Evolutionary conservation across 495 filamentous ascomycete genomes (phyloP), one percentile per base, ranked within the genome.

Genomic region (Penicillium bovifimosum): DNA sequence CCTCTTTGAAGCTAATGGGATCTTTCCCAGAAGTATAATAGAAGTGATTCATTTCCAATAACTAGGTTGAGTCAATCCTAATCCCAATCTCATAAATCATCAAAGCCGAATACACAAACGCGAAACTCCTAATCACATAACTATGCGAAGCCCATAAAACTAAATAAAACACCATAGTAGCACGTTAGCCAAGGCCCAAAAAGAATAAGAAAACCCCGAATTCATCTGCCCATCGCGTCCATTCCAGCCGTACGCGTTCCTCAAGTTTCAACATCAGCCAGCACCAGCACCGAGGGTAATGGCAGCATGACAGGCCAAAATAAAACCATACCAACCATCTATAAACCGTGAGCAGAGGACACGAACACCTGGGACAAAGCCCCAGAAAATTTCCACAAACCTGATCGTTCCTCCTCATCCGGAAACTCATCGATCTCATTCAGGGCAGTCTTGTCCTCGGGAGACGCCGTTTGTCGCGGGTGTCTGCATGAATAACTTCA

Each of bases 251-350:
- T 0, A 28, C 6, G 10, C 16, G 7, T 14, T 27, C 13, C n/a
- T 39, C 20, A 5, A 20, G n/a, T 5, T 35, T 39, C 20, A 5
- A 20, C 20, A 9, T 35, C 8, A 27, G 20, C 27, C 33, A 29
- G 10, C 26, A 29, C 41, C 26, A 29, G 10, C 26, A 29, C 41
- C 26, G 27, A 48, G 46, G 20, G 46, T 38, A 48, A 48, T 35
- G 32, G 14, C 46, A 48, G 46, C 46, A 18, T 38, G 33, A 6
- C 32, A 48, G n/a, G 32, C 31, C n/a, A 38, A 10, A 18, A 48
- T 36, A 9, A 48, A 39, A 11, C 18, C 9, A n/a, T 18, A 38
- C 46, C 33, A 48, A 24, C 46, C 46, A 24, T 48, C 46, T 48
- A 16, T 29, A 28, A 2, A 29, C 7, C 14, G 14, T 48, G 24